A percentile compares a stretch with the other conserved stretches of the same genome.
phyloP scores from a whole-genome alignment of 768 basidiomycete genomes.

The Rhodotorula graminis region DNA sequence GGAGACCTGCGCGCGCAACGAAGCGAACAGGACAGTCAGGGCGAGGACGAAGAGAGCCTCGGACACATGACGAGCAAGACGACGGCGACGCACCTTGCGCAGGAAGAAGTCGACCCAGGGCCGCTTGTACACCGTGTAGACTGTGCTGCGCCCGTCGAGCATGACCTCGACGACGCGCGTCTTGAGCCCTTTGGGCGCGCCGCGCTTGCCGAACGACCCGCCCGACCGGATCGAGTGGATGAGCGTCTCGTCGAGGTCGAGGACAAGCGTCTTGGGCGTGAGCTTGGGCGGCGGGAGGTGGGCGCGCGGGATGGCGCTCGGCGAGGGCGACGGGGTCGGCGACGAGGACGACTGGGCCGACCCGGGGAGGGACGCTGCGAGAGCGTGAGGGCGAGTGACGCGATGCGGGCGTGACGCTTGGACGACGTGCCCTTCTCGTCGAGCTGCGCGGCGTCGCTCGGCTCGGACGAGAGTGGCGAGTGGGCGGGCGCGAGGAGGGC shows the following conservation, averaged over 20 bases:
- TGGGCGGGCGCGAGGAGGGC: conserved; percentile 13
- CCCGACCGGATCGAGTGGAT: conserved; percentile 82
- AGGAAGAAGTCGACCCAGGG: conserved; percentile 95
- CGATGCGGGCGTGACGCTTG: neutral
- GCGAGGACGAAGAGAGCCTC: too few relatives aligned
- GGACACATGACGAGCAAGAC: conserved; percentile 2
- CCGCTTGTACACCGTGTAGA: conserved; percentile 97
- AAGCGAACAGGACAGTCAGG: neutral
- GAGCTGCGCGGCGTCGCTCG: neutral
- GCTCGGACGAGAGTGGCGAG: neutral
- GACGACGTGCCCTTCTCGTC: neutral
- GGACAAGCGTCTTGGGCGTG: conserved; percentile 85
- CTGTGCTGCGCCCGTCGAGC: conserved; percentile 75
- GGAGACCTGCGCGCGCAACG: conserved; percentile 62
- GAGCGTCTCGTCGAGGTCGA: conserved; percentile 96
- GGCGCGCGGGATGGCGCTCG: neutral
- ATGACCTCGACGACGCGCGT: conserved; percentile 89
- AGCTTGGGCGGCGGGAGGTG: conserved; percentile 53
- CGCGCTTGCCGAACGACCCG: conserved; percentile 49
- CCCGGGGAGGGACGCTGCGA: neutral
- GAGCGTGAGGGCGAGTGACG: conserved; percentile 4
- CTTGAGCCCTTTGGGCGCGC: conserved; percentile 44
- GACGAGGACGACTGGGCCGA: neutral
- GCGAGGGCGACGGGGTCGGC: neutral
- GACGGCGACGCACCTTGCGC: conserved; percentile 59